phyloP scores from a whole-genome alignment of 176 grass and related monocot species.

The Leersia perrieri region DNA sequence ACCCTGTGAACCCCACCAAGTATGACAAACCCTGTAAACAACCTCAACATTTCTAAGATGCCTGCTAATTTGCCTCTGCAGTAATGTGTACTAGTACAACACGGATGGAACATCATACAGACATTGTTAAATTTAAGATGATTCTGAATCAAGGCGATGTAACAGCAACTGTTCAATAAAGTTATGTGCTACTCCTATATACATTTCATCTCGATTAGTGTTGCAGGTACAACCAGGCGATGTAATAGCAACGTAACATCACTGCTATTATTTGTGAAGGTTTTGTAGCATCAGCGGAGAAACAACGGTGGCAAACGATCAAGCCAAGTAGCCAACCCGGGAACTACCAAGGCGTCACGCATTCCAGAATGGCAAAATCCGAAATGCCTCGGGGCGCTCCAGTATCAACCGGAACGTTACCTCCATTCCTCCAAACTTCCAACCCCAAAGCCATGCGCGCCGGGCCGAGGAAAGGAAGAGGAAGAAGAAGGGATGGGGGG shows the following conservation, averaged over 20 bases:
- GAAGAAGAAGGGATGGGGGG: neutral
- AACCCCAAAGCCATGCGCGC: neutral
- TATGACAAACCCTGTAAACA: too few species aligned
- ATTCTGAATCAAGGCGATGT: neutral
- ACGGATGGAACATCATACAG: neutral
- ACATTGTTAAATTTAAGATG: neutral
- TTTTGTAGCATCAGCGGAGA: neutral
- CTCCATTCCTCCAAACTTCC: neutral
- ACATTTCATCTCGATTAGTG: neutral
- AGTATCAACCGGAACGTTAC: neutral
- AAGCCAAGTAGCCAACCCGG: neutral
- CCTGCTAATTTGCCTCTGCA: neutral
- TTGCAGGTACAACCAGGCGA: neutral
- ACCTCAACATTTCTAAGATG: neutral
- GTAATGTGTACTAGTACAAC: constrained; percentile 8
- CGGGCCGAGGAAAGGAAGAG: neutral
- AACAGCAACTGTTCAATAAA: neutral
- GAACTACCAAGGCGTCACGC: neutral
- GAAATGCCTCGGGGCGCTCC: neutral
- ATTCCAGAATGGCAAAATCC: neutral
- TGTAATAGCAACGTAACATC: neutral
- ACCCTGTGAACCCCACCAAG: neutral
- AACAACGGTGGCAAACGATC: constrained; percentile 1
- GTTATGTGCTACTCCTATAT: neutral
- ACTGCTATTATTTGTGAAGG: neutral